Evolutionary conservation across 2,329 filamentous ascomycete genomes (phyloP), one percentile per base, ranked within the genome.

Genomic region (Nigrospora sphaerica): DNA sequence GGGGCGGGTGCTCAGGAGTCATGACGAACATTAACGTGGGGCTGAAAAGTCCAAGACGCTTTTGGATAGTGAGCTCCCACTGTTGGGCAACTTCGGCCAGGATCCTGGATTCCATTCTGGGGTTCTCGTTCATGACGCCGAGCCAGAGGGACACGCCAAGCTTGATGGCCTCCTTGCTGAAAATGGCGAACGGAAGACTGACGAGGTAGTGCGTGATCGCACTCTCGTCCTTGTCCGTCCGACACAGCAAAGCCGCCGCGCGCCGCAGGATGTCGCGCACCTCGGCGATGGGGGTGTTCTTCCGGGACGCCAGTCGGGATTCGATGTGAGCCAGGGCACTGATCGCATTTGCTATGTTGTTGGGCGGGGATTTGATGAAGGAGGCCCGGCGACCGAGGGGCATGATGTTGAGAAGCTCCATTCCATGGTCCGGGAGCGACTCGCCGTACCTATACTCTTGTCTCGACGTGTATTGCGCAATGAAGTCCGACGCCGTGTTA

Each of bases 121-220:
- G 88, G 58, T 95, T 97, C 63, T 98, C 93, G 57, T 97, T 93
- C 59, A 97, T 95, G 13, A 97, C 88, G 23, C 93, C 93, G 50
- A 96, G 81, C 93, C 93, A 99, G 7, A 98, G 72, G 4, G 93
- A 96, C 33, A 96, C 86, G 6, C 93, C 95, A 43, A 97, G 80
- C 62, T 95, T 95, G 62, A 98, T 93, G 2, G 91, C 93, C 59
- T 95, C 87, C 63, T 95, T 95, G 6, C 86, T 95, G 63, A 98
- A 97, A 40, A 95, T 80, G 36, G 81, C 80, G 65, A 98, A 98
- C 0, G 93, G 95, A 50, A 98, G 93, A 54, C 81, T 85, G 51
- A 99, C 92, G 14, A 99, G 76, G 59, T 95, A 86, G 59, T 92
- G 87, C 12, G 89, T 82, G 46, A 96, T 84, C 1, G 86, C 80